phyloP scores from a whole-genome alignment of 2,329 filamentous ascomycete species.

The Elsinoe fawcettii region DNA sequence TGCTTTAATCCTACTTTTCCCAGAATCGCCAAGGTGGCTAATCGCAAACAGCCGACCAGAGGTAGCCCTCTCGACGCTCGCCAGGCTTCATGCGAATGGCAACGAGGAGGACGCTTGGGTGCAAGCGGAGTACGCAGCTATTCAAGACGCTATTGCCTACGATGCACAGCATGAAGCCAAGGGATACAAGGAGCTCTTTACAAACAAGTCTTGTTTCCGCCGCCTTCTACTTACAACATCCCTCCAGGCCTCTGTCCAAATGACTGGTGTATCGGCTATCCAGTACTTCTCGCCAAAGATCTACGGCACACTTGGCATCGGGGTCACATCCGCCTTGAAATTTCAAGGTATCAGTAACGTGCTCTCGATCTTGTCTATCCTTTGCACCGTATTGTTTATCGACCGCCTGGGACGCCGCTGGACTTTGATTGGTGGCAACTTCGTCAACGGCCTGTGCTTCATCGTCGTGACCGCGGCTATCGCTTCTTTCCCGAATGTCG shows the following conservation, averaged over 20 bases:
- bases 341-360: constrained; percentile 70
- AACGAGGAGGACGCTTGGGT: constrained; percentile 61
- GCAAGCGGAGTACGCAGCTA: constrained; percentile 62
- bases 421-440: constrained; percentile 64
- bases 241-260: constrained; percentile 64
- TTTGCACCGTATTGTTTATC: constrained; percentile 59
- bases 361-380: constrained; percentile 61
- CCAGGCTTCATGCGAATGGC: constrained; percentile 62
- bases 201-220: constrained; percentile 57
- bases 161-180: constrained; percentile 64
- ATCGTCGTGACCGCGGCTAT: constrained; percentile 56
- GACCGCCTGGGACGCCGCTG: constrained; percentile 64
- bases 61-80: constrained; percentile 58
- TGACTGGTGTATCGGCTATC: constrained; percentile 68
- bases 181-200: constrained; percentile 63
- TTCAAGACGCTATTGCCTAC: constrained; percentile 56
- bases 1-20: constrained; percentile 62
- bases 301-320: constrained; percentile 62
- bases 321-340: constrained; percentile 55
- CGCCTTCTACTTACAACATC: constrained; percentile 62
- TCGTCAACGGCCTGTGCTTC: constrained; percentile 64
- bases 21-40: constrained; percentile 60
- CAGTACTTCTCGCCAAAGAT: constrained; percentile 19
- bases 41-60: constrained; percentile 62
- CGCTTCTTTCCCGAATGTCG: constrained; percentile 58